Conservation (phyloP, 2,329 filamentous ascomycete genomes). For the Fusarium sp. region DNA sequence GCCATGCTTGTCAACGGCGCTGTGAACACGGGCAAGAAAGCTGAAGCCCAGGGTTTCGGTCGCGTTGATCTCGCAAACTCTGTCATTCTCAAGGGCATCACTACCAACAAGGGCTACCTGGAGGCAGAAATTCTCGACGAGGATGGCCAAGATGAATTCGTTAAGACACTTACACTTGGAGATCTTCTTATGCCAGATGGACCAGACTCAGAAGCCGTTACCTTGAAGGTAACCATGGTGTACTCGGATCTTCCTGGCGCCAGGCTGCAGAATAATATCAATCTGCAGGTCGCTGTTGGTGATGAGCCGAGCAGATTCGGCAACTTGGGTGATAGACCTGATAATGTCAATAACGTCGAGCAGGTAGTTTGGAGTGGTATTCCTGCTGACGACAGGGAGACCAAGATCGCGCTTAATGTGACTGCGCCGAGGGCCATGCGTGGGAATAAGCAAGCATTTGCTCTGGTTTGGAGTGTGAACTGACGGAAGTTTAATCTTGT, state of each 20-base stretch:
- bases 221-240: neutral
- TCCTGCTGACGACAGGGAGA: neutral
- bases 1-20: neutral
- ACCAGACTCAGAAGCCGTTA: neutral
- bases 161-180: neutral
- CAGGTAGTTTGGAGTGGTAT: neutral
- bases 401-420: neutral
- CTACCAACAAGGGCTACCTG: neutral
- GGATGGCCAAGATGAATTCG: neutral
- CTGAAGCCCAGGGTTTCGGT: neutral
- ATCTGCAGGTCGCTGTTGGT: neutral
- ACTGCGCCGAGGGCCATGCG: neutral
- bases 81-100: neutral
- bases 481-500: neutral
- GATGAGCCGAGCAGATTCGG: neutral
- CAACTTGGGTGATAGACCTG: neutral
- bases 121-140: rapidly evolving
- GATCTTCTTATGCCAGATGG: neutral
- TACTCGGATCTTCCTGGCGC: neutral
- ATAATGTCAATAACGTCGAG: neutral
- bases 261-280: neutral
- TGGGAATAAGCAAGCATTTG: neutral
- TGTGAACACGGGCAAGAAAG: neutral
- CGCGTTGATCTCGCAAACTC: neutral
- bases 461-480: neutral